phyloP scores from a whole-genome alignment of 1,284 basidiomycete species.

The Pholiota adiposa region DNA sequence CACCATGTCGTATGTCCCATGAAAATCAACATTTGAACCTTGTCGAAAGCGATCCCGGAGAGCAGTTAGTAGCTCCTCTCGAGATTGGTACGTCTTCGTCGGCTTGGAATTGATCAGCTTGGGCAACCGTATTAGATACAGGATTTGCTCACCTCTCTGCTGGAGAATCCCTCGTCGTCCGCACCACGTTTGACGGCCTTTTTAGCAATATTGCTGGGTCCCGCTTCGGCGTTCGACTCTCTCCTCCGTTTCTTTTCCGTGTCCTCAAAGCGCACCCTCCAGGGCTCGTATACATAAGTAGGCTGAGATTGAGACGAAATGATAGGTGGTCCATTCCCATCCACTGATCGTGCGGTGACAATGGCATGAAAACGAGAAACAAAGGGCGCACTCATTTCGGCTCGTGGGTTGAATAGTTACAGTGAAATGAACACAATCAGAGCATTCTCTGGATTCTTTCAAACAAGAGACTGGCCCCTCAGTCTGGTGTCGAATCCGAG shows the following conservation, averaged over 20 bases:
- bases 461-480: not conserved
- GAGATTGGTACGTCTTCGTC: slow-evolving; percentile 24
- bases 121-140: not conserved
- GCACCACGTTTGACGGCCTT: slow-evolving; percentile 23
- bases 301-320: slow-evolving; percentile 16
- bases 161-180: slow-evolving; percentile 26
- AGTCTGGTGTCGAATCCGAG: not conserved
- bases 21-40: slow-evolving; percentile 41
- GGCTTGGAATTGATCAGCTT: slow-evolving; percentile 15
- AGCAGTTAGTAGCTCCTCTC: slow-evolving; percentile 27
- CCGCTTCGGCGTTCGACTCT: slow-evolving; percentile 19
- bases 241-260: slow-evolving; percentile 23
- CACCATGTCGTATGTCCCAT: slow-evolving; percentile 37
- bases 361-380: slow-evolving; percentile 36
- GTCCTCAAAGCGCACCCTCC: slow-evolving; percentile 18
- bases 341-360: slow-evolving; percentile 29
- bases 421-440: not conserved
- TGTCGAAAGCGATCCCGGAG: slow-evolving; percentile 35
- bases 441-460: slow-evolving; percentile 3
- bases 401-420: not conserved
- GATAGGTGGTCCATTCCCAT: slow-evolving; percentile 25
- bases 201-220: slow-evolving; percentile 15
- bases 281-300: slow-evolving; percentile 20
- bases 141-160: slow-evolving; percentile 23
- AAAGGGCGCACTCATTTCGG: slow-evolving; percentile 19